Evolutionary conservation across 2,329 filamentous ascomycete species (phyloP).

Genomic region (Penicillium sp.): DNA sequence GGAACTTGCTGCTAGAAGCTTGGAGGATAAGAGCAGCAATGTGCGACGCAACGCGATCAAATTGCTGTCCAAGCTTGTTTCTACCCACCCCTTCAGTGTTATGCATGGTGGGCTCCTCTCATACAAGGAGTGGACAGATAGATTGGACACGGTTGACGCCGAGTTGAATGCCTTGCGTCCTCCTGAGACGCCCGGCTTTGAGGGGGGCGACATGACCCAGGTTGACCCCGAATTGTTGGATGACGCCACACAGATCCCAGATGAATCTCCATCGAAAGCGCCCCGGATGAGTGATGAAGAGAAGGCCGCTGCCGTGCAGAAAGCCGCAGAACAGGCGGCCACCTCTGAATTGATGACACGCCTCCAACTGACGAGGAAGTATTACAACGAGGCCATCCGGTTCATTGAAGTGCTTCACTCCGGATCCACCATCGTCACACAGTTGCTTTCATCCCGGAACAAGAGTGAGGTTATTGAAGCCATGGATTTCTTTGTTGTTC

Average conservation of each 20-base stretch:
- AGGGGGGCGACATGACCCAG: constrained; percentile 64
- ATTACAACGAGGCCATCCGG: constrained; percentile 87
- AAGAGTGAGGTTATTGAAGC: constrained; percentile 99
- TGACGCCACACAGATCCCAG: constrained; percentile 78
- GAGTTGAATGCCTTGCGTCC: constrained; percentile 81
- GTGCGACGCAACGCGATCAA: constrained; percentile 95
- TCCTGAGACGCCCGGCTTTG: constrained; percentile 69
- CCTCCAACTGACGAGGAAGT: constrained; percentile 81
- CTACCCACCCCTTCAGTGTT: constrained; percentile 89
- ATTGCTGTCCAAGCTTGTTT: constrained; percentile 80
- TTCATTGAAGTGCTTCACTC: constrained; percentile 91
- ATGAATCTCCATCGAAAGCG: constrained; percentile 64
- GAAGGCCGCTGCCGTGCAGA: constrained; percentile 69
- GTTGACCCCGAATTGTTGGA: constrained; percentile 79
- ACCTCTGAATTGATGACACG: constrained; percentile 86
- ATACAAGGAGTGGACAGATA: constrained; percentile 78
- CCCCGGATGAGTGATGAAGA: constrained; percentile 75
- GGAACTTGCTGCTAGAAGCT: constrained; percentile 80
- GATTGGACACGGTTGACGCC: constrained; percentile 77
- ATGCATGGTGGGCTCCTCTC: constrained; percentile 87
- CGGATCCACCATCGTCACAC: constrained; percentile 76
- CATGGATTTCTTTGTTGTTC: constrained; percentile 96
- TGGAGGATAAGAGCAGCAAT: constrained; percentile 98
- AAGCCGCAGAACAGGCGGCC: constrained; percentile 81
- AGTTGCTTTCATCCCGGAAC: constrained; percentile 89